Evolutionary conservation across 2,329 filamentous ascomycete species (phyloP), one percentile per base, ranked within the genome.

Genomic region (Ceratocystis alfenasii): DNA sequence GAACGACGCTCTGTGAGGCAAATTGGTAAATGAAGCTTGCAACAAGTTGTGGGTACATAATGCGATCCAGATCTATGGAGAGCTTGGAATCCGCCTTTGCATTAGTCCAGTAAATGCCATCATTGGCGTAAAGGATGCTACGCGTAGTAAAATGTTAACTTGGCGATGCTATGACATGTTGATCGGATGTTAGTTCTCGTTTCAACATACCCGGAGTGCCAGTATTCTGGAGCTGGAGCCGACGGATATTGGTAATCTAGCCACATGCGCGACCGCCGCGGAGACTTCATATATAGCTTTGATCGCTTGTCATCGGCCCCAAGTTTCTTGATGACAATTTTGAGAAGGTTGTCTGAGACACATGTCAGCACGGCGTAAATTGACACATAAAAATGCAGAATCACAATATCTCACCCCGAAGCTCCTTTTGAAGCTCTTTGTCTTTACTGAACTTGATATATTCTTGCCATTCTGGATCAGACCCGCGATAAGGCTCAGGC

Each of bases 391-490:
- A 22, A 36, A 10, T 2, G 22, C 30, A 8, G 20, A 36, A 15
- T 15, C 33, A 17, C 33, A 5, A 53, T 36, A 44, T 50, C 78
- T 46, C 70, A 68, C 67, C 64, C 50, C 77, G 78, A 33, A 87
- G 78, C 25, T 75, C 72, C 20, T 78, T 71, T 28, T 81, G 74
- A 8, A 80, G 74, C 55, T 79, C 73, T 15, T 71, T 73, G 68
- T 87, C 79, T 68, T 79, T 79, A 68, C 79, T 82, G n/a, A 87
- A 75, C 65, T 79, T 80, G 17, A 84, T 71, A 69, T 86, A 88
- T 62, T 78, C 76, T 68, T 78, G 75, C 83, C 83, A 88, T 72
- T 88, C 86, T 2, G 85, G 84, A 69, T 87, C 84, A 30, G 75
- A 76, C 63, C 79, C 79, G 68, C 76, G 77, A 71, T 85, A 87